phyloP scores from a whole-genome alignment of 192 early-diverging fungal genomes.

The Jimgerdemannia lactiflua region DNA sequence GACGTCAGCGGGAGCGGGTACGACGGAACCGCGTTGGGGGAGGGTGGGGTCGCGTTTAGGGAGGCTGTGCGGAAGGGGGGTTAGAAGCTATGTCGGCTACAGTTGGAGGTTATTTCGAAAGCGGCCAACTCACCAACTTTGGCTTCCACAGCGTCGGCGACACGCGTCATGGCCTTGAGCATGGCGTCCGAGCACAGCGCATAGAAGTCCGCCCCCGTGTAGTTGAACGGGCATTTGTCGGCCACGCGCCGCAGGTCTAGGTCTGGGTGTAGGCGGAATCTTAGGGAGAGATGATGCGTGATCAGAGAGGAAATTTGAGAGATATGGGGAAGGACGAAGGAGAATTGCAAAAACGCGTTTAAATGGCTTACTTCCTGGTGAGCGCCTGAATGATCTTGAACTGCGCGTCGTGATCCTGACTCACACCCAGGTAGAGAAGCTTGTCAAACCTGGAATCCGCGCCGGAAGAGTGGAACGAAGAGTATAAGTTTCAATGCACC shows the following conservation, averaged over 20 bases:
- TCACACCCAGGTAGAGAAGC: slow-evolving; percentile 95
- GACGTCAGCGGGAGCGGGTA: slow-evolving; percentile 72
- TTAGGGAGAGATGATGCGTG: slow-evolving; percentile 17
- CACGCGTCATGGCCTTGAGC: slow-evolving; percentile 93
- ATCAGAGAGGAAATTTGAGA: slow-evolving; percentile 4
- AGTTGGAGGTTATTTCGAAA: not conserved
- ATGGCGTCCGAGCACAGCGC: slow-evolving; percentile 97
- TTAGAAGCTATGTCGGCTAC: not conserved
- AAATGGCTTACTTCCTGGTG: slow-evolving; percentile 73
- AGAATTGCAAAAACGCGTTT: not conserved
- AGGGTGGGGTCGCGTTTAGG: slow-evolving; percentile 23
- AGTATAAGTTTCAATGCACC: too few relatives aligned
- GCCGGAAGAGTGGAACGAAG: not conserved
- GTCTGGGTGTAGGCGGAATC: slow-evolving; percentile 81
- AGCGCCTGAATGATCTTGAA: slow-evolving; percentile 88
- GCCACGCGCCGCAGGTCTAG: slow-evolving; percentile 76
- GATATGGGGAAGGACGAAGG: not conserved
- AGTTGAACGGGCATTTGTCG: slow-evolving; percentile 84
- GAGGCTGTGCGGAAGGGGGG: slow-evolving; percentile 8
- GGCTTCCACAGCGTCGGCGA: slow-evolving; percentile 65
- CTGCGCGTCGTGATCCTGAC: slow-evolving; percentile 82
- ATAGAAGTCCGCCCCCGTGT: slow-evolving; percentile 98
- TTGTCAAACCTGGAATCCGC: slow-evolving; percentile 80
- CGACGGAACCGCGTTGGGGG: slow-evolving; percentile 11
- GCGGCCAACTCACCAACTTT: slow-evolving; percentile 31